Evolutionary conservation across 768 basidiomycete genomes (phyloP), one percentile per base, ranked within the genome.

Genomic region (Coprinopsis cinerea): DNA sequence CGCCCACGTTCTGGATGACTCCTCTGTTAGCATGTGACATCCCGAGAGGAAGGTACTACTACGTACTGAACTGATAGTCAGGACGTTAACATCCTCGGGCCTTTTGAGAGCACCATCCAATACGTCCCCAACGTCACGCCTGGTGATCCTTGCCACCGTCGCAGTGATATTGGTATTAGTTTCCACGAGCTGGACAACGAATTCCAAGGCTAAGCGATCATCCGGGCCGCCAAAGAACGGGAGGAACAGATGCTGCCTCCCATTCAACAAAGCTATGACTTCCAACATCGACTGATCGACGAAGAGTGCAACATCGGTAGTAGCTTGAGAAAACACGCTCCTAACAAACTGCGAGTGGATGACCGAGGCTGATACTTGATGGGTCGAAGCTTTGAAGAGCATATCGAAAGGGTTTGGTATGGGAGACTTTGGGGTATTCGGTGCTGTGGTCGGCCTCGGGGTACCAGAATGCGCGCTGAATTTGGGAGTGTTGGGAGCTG

Each of bases 201-300:
- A 82, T 22, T 87, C 81, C 28, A 98, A 68, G 0, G 92, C 90
- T 15, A 92, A 73, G 2, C 95, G 76, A 62, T 96, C 94, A 63
- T 98, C 95, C 0, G 92, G 87, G 0, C 95, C 95, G 20, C 95
- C 95, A 62, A 91, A 88, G 77, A 97, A 96, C 0, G 92, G 88
- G 10, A 96, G 59, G 67, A 92, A 88, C 9, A 97, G 57, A 60
- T 91, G 88, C 58, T 49, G 1, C 49, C 18, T 30, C 55, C 48
- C n/a, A n/a, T n/a, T n/a, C n/a, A n/a, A n/a, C n/a, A n/a, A n/a
- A 54, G 52, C 65, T 58, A 43, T 67, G 57, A 71, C 67, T 27
- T 74, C 75, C 40, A 43, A 67, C 57, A 71, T 67, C 27, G 74
- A 76, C 41, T 79, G 76, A 59, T 96, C 92, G 42, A 97, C 77